Percentiles rank a stretch among this genome's conserved stretches.
Conservation (phyloP, 1,139 yeast genomes). For the Eremothecium gossypii region DNA sequence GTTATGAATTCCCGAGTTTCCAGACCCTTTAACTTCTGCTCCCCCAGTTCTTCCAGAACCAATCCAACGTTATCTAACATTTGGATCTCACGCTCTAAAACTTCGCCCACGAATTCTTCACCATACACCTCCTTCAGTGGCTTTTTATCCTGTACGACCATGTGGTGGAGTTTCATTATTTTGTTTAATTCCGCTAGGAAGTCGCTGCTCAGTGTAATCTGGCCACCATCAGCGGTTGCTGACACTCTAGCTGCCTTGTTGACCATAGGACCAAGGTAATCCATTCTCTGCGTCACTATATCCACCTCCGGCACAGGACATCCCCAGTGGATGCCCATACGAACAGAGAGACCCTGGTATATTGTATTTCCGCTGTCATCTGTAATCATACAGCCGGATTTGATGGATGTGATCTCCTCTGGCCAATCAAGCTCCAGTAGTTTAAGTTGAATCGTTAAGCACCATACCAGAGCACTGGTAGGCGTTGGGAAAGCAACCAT, state of each 20-base stretch:
- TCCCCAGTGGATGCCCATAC: constrained; percentile 99
- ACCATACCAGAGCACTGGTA: constrained; percentile 85
- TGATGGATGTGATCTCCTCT: constrained; percentile 74
- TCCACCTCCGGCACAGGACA: constrained; percentile 93
- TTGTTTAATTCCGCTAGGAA: constrained; percentile 63
- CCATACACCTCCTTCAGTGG: constrained; percentile 51
- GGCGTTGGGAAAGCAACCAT: constrained; percentile 98
- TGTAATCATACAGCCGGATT: constrained; percentile 76
- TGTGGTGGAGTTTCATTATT: constrained; percentile 45
- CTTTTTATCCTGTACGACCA: constrained; percentile 34
- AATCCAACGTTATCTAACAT: constrained; percentile 64
- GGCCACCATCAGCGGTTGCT: constrained; percentile 98
- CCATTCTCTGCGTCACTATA: constrained; percentile 94
- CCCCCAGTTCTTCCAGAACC: constrained; percentile 67
- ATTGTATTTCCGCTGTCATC: constrained; percentile 56
- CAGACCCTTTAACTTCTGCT: constrained; percentile 81
- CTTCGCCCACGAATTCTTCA: constrained; percentile 49
- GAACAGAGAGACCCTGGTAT: constrained; percentile 82
- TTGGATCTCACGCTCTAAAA: constrained; percentile 58
- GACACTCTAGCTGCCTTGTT: constrained; percentile 89
- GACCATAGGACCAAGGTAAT: constrained; percentile 97
- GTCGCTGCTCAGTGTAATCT: constrained; percentile 77
- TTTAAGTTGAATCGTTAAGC: constrained; percentile 85
- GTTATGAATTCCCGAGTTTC: constrained; percentile 89
- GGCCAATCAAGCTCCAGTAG: constrained; percentile 91